phyloP scores from a whole-genome alignment of 2,329 filamentous ascomycete genomes.

The Bisporella sp. region DNA sequence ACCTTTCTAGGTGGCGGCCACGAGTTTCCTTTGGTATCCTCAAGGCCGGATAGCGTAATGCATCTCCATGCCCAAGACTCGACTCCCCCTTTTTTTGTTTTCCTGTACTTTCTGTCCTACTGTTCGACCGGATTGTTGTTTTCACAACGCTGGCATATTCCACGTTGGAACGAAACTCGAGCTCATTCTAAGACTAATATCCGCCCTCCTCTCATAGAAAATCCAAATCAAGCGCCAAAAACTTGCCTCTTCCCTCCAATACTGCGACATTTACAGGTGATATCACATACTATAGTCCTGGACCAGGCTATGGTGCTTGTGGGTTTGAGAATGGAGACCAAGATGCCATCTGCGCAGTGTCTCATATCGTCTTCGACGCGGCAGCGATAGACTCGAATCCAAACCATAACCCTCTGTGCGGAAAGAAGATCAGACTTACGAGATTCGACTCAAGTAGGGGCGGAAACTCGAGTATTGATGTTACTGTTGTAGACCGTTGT shows the following conservation, averaged over 20 bases:
- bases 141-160: no score
- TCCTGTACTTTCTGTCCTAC: no score
- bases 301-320: conserved; percentile 62
- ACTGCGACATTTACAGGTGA: conserved; percentile 52
- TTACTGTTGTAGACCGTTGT: conserved; percentile 60
- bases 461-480: conserved; percentile 48
- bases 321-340: conserved; percentile 45
- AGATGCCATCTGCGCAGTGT: conserved; percentile 61
- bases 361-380: conserved; percentile 60
- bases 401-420: conserved; percentile 63
- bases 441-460: conserved; percentile 40
- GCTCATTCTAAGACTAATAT: background rate
- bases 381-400: conserved; percentile 43
- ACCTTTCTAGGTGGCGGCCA: no score
- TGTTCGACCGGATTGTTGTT: no score
- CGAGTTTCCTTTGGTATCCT: no score
- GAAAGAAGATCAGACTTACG: conserved; percentile 54
- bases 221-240: conserved; percentile 17
- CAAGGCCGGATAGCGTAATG: no score
- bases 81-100: no score
- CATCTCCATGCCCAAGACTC: no score
- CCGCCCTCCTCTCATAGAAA: conserved; percentile 4
- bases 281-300: conserved; percentile 61
- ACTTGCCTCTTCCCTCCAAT: conserved; percentile 45
- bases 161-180: no score